Conservation (phyloP, 2,329 filamentous ascomycete genomes). For the Fusarium sp. region DNA sequence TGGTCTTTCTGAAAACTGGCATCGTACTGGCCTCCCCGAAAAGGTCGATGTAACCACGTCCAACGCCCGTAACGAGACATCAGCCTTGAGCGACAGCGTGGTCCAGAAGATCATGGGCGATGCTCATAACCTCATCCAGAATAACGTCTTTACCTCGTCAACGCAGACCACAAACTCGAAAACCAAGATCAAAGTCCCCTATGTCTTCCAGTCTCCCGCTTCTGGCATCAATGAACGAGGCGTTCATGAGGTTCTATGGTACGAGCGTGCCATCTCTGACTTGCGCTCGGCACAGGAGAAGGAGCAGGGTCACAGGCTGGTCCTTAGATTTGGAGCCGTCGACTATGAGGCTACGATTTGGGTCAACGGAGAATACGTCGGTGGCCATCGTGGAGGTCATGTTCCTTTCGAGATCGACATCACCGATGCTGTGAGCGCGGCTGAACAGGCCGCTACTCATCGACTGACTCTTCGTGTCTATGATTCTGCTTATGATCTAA, state of each 20-base stretch:
- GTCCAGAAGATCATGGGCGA: slow-evolving; percentile 59
- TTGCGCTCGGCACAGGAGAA: slow-evolving; percentile 56
- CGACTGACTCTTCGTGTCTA: slow-evolving; percentile 66
- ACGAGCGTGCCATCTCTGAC: slow-evolving; percentile 64
- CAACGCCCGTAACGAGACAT: slow-evolving; percentile 45
- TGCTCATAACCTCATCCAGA: slow-evolving; percentile 57
- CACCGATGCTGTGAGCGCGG: slow-evolving; percentile 55
- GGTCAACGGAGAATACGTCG: slow-evolving; percentile 62
- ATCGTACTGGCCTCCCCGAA: slow-evolving; percentile 59
- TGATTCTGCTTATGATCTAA: slow-evolving; percentile 70
- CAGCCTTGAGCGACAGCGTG: slow-evolving; percentile 48
- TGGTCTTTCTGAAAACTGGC: slow-evolving; percentile 64
- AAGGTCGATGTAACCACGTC: slow-evolving; percentile 47
- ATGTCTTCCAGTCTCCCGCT: slow-evolving; percentile 70
- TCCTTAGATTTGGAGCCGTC: slow-evolving; percentile 68
- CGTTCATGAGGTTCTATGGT: slow-evolving; percentile 74
- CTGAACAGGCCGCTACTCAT: slow-evolving; percentile 41
- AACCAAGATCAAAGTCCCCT: slow-evolving; percentile 68
- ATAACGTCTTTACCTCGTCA: slow-evolving; percentile 52
- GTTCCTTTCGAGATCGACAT: slow-evolving; percentile 67
- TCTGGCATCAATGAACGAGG: slow-evolving; percentile 69
- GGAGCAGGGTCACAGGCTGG: slow-evolving; percentile 52
- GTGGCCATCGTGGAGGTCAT: slow-evolving; percentile 66
- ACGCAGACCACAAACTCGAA: slow-evolving; percentile 52
- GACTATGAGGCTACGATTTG: slow-evolving; percentile 69